Evolutionary conservation across 2,329 filamentous ascomycete genomes (phyloP).

Genomic region (Fusarium sp.): DNA sequence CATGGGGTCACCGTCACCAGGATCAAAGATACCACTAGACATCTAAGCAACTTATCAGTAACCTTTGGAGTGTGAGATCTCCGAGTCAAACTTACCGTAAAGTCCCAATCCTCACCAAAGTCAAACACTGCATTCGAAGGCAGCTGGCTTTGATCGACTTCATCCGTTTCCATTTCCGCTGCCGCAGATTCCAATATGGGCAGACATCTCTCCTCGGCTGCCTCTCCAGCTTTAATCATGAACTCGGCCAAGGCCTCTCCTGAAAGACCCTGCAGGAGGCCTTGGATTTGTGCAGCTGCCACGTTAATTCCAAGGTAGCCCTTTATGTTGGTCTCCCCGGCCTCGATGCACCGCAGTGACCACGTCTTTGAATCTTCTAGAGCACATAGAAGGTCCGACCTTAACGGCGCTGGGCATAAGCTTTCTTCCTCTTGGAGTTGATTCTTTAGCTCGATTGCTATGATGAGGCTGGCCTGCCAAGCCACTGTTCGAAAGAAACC

Average conservation of each 20-base stretch:
- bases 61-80: neutral
- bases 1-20: slow-evolving; percentile 3
- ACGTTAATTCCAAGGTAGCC: slow-evolving; percentile 56
- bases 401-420: slow-evolving; percentile 48
- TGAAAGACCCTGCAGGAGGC: slow-evolving; percentile 50
- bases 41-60: slow-evolving; percentile 7
- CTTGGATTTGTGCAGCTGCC: slow-evolving; percentile 54
- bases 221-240: slow-evolving; percentile 53
- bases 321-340: slow-evolving; percentile 67
- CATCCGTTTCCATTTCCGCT: slow-evolving; percentile 18
- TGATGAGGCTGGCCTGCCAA: slow-evolving; percentile 50
- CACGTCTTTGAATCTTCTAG: slow-evolving; percentile 56
- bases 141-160: neutral
- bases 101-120: slow-evolving; percentile 41
- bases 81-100: slow-evolving; percentile 29
- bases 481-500: slow-evolving; percentile 55
- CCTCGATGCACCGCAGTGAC: slow-evolving; percentile 54
- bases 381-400: slow-evolving; percentile 56
- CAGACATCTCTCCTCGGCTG: slow-evolving; percentile 49
- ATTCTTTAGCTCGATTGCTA: slow-evolving; percentile 55
- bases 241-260: slow-evolving; percentile 49
- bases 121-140: slow-evolving; percentile 2
- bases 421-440: slow-evolving; percentile 56
- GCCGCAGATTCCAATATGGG: slow-evolving; percentile 49
- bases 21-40: slow-evolving; percentile 19